Evolutionary conservation across 2,329 filamentous ascomycete species (phyloP), one percentile per base, ranked within the genome.

Genomic region (Lachnellula hyalina): DNA sequence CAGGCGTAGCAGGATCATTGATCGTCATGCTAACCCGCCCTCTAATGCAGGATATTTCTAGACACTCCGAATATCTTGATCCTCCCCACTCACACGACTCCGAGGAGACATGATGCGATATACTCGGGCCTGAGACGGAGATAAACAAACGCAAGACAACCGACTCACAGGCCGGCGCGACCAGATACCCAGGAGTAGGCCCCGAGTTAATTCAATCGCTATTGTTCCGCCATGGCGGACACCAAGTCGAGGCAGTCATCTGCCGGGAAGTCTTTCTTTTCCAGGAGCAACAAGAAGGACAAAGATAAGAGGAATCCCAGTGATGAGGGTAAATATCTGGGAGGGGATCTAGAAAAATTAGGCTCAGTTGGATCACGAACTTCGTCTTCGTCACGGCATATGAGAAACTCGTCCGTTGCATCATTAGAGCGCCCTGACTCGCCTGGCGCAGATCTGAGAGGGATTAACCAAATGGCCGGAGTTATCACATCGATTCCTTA

Each of bases 401-500:
- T 85, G 65, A 82, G 87, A 70, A 86, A 83, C 57, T 86, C 87
- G 5, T 91, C 87, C 38, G 74, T 83, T 62, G 77, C 86, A 62
- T 93, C 88, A 14, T 72, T 90, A 65, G 89, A 93, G 66, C 76
- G 82, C 57, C 81, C 84, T 48, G 74, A 78, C 60, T 82, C 84
- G 47, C 78, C 84, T 64, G 86, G 86, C 53, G 65, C 73, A n/a
- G 80, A 84, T 64, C 64, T 69, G 48, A 74, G 79, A 57, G 85
- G 83, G 56, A 74, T 92, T 58, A 87, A 87, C 67, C 85, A 85
- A 75, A 86, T 84, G 68, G 86, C 90, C 35, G 91, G 90, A 55
- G 83, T 93, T 55, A 90, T 96, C 67, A 90, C 90, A 35, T 87
- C 89, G 28, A 92, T 96, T 61, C 90, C 92, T 34, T 96, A 95